Conservation (phyloP, 2,329 filamentous ascomycete species). For the Phaeoacremonium minimum region DNA sequence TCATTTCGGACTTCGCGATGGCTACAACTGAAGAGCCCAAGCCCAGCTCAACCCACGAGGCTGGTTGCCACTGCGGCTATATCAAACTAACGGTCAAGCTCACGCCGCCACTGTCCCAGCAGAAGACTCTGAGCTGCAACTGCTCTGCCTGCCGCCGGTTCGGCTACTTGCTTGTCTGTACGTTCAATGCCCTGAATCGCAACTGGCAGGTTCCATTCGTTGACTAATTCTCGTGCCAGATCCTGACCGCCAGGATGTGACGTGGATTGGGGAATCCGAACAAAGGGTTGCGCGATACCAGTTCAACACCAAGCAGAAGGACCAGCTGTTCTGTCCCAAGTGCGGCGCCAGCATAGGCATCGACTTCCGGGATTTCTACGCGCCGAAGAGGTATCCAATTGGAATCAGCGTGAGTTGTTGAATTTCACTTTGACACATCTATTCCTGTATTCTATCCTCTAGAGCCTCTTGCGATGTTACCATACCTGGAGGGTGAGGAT, state of each 20-base stretch:
- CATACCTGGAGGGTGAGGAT: no score
- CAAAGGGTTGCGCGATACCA: constrained; percentile 28
- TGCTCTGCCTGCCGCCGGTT: constrained; percentile 49
- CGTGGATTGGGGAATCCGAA: constrained; percentile 35
- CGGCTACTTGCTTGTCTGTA: constrained; percentile 47
- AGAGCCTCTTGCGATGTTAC: no score
- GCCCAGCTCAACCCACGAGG: constrained; percentile 35
- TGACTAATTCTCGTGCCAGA: no score
- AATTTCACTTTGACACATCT: no score
- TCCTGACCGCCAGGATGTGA: constrained; percentile 30
- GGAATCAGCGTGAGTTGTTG: constrained; percentile 37
- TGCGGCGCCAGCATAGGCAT: constrained; percentile 43
- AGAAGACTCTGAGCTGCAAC: constrained; percentile 43
- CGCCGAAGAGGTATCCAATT: constrained; percentile 23
- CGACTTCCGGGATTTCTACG: constrained; percentile 29
- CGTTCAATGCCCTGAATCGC: constrained; percentile 10
- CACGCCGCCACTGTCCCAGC: constrained; percentile 40
- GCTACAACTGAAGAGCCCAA: constrained; percentile 5
- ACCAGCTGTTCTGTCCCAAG: constrained; percentile 43
- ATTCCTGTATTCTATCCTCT: no score
- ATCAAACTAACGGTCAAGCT: constrained; percentile 43
- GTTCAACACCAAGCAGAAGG: constrained; percentile 42
- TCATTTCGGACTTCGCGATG: constrained; percentile 1
- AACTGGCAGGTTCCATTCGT: no score
- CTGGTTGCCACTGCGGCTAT: constrained; percentile 48